Percentiles rank a stretch among this genome's conserved stretches.
phyloP scores from a whole-genome alignment of 148 eudicot species.

The Chenopodium formosanum region DNA sequence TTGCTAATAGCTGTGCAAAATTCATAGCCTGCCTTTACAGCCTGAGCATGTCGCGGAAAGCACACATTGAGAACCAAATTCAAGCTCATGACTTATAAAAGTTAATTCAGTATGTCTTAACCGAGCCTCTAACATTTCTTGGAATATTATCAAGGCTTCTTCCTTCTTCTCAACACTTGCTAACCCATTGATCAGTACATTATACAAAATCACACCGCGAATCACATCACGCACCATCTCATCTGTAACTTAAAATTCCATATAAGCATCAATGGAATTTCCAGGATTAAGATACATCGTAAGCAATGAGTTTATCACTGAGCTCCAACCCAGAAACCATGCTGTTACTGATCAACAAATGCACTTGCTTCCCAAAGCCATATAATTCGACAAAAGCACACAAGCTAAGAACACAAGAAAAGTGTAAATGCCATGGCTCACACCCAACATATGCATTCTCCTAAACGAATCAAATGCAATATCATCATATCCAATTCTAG shows the following conservation, averaged over 20 bases:
- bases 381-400: constrained; percentile 33
- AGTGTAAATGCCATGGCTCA: constrained; percentile 61
- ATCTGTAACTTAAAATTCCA: constrained; percentile 45
- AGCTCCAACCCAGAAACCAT: constrained; percentile 47
- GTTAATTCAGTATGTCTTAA: constrained; percentile 65
- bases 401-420: constrained; percentile 67
- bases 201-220: constrained; percentile 47
- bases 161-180: constrained; percentile 43
- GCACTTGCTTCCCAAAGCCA: constrained; percentile 62
- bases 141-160: constrained; percentile 50
- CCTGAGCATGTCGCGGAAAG: constrained; percentile 53
- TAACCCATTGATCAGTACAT: constrained; percentile 70
- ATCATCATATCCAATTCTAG: constrained; percentile 37
- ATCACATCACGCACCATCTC: constrained; percentile 31
- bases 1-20: constrained; percentile 58
- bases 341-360: constrained; percentile 47
- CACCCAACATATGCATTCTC: constrained; percentile 53
- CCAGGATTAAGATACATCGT: constrained; percentile 62
- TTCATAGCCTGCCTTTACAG: constrained; percentile 59
- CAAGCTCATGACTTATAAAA: constrained; percentile 66
- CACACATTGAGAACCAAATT: constrained; percentile 38
- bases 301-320: constrained; percentile 61
- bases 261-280: constrained; percentile 42
- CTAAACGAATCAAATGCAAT: constrained; percentile 55
- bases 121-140: constrained; percentile 45